Base-by-base conservation (phyloP, 495 filamentous ascomycete genomes). In the Echria macrotheca region DNA sequence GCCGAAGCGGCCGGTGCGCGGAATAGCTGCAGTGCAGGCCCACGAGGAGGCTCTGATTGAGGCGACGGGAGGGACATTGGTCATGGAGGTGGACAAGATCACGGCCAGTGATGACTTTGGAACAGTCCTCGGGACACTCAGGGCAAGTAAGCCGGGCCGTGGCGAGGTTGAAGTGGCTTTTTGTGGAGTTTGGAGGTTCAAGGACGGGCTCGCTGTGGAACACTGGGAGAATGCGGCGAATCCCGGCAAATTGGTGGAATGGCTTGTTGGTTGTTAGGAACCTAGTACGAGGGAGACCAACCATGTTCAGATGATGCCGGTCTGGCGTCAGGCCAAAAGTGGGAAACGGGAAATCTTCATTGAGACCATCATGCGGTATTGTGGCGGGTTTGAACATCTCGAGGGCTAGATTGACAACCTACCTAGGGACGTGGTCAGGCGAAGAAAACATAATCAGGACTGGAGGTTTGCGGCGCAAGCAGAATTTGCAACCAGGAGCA, bases 151-250 rank as follows among this genome's bases (percentile, higher is more conserved):
- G 18, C 9, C 15, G 15, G 51, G 49, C 2, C 15, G 11, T 1
- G 14, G 44, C 9, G 35, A 47, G 23, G 37, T 62, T 6, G 53
- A 46, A 11, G 42, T 57, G 14, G 36, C 56, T 7, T 59, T 64
- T 40, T 61, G 61, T 26, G 61, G 61, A 3, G 46, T 64, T 31
- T 64, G 60, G 58, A 44, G 52, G 44, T 61, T 59, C 25, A 35
- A 53, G 21, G 15, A 24, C 22, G 58, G 56, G 0, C 39, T 18
- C 40, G 58, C 55, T 0, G 42, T 59, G 5, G 60, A 61, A 54
- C 60, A 64, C 25, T 64, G 60, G 59, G 58, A 58, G 38, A 50
- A 58, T 38, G 55, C 50, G 12, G 24, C 37, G 0, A 47, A 58
- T 38, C 41, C 54, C 26, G 40, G 14, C 11, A 44, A 19, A 11